A percentile compares a stretch with the other conserved stretches of the same genome.
phyloP scores from a whole-genome alignment of 768 basidiomycete genomes.

The Xerocomellus intermedius region DNA sequence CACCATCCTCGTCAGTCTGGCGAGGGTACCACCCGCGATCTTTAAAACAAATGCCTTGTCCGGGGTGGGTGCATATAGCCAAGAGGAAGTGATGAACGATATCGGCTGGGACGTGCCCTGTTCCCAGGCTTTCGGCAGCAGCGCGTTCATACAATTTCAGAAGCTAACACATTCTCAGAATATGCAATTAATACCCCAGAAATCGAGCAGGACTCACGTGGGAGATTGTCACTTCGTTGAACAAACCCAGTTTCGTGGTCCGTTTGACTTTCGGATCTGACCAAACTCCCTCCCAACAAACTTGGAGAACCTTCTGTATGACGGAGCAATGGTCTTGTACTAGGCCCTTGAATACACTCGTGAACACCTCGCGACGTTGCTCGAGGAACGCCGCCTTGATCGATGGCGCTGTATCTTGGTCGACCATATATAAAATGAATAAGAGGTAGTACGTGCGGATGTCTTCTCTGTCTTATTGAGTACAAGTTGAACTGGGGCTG shows the following conservation, averaged over 20 bases:
- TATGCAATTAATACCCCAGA: not conserved
- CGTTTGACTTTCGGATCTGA: constrained; percentile 68
- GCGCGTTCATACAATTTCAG: constrained; percentile 71
- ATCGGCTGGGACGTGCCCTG: constrained; percentile 66
- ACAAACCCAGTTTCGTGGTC: constrained; percentile 67
- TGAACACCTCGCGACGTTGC: constrained; percentile 63
- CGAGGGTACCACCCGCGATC: constrained; percentile 92
- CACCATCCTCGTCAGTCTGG: constrained; percentile 46
- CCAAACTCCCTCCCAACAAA: constrained; percentile 78
- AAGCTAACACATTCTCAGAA: constrained; percentile 42
- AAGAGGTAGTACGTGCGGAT: constrained; percentile 76
- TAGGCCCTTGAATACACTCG: constrained; percentile 72
- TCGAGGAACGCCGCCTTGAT: constrained; percentile 68
- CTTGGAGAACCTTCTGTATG: constrained; percentile 63
- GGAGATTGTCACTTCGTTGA: constrained; percentile 61
- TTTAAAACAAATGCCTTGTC: constrained; percentile 81
- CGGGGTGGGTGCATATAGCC: constrained; percentile 77
- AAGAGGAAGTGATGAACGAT: constrained; percentile 86
- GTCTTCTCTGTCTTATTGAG: constrained; percentile 43
- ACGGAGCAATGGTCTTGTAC: constrained; percentile 63
- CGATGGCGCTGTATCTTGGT: constrained; percentile 42
- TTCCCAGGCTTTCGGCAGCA: constrained; percentile 44
- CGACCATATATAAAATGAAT: constrained; percentile 73
- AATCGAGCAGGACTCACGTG: constrained; percentile 46
- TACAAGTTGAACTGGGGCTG: not conserved